Evolutionary conservation across 2,329 filamentous ascomycete species (phyloP).

Genomic region (Fusarium sublunatum): DNA sequence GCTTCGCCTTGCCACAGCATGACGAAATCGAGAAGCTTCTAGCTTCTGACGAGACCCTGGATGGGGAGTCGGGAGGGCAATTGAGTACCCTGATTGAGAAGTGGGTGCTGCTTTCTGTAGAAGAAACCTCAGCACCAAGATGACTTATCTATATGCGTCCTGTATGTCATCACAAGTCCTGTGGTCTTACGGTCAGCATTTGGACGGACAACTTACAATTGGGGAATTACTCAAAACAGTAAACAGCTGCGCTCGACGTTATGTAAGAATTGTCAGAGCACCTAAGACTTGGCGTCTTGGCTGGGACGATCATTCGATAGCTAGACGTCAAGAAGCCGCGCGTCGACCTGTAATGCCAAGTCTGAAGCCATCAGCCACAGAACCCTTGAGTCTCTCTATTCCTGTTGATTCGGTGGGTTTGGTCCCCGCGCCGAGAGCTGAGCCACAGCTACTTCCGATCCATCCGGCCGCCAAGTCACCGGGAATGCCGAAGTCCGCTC

Average conservation of each 20-base stretch:
- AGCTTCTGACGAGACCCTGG: background rate
- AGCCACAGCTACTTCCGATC: constrained; percentile 34
- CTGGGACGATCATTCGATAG: background rate
- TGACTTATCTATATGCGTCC: background rate
- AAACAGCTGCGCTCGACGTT: background rate
- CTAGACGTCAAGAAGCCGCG: constrained; percentile 13
- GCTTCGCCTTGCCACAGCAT: background rate
- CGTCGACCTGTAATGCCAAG: constrained; percentile 29
- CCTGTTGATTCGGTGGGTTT: constrained; percentile 17
- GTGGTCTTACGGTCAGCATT: too few species aligned
- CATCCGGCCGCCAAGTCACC: constrained; percentile 38
- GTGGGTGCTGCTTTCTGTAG: background rate
- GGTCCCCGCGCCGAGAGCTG: constrained; percentile 13
- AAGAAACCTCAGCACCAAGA: background rate
- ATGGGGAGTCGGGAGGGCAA: background rate
- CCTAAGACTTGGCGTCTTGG: background rate
- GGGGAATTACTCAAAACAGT: background rate
- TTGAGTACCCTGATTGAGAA: constrained; percentile 4
- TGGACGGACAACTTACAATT: background rate
- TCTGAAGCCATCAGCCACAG: constrained; percentile 26
- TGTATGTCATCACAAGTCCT: too few species aligned
- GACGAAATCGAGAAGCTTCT: background rate
- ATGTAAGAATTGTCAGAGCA: background rate
- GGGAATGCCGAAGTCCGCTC: constrained; percentile 25
- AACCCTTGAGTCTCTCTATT: background rate